Base-by-base conservation (phyloP, 768 basidiomycete species). In the Russula vinacea region DNA sequence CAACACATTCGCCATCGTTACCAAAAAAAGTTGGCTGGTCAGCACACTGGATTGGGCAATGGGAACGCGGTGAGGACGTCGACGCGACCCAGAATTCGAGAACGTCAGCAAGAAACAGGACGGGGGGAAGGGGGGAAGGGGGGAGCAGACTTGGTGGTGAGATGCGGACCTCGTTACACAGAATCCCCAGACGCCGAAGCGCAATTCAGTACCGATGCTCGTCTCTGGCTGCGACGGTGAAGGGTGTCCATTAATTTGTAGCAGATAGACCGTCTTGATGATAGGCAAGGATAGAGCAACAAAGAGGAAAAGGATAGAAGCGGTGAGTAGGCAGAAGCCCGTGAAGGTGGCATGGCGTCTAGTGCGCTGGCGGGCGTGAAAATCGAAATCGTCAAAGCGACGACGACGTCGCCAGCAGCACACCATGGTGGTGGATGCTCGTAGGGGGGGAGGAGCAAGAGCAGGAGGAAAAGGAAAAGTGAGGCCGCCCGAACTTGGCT, bases 171-270 rank as follows among this genome's bases (percentile, higher is more conserved):
- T 83, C n/a, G 74, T 74, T 1, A 85, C 85, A 74, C 92, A 94
- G 40, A 87, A 79, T 0, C 92, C 92, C 88, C 91, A 93, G 6
- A 92, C 86, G 4, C 92, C 92, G 65, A 92, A 88, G 40, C 84
- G 80, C 11, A 92, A 74, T 68, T 80, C 77, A 4, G 84, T 86
- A 33, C 85, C 84, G 14, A 84, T 74, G 64, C 79, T 78, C 13
- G 86, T 84, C 39, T 71, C 67, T 1, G 61, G 56, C 47, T 42
- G 26, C 26, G 72, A 69, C 44, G 70, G 55, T 42, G 67, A 72
- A 74, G 50, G 80, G 73, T 62, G 74, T 68, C 74, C 77, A 3
- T 74, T 60, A 40, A 90, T 71, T 22, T 75, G 69, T 55, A 90
- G 75, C 32, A 91, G 76, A 72, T 85, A 88, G 33, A 91, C 81